Conservation (phyloP, 371 early-diverging fungal species). For the Mucor irregularis region DNA sequence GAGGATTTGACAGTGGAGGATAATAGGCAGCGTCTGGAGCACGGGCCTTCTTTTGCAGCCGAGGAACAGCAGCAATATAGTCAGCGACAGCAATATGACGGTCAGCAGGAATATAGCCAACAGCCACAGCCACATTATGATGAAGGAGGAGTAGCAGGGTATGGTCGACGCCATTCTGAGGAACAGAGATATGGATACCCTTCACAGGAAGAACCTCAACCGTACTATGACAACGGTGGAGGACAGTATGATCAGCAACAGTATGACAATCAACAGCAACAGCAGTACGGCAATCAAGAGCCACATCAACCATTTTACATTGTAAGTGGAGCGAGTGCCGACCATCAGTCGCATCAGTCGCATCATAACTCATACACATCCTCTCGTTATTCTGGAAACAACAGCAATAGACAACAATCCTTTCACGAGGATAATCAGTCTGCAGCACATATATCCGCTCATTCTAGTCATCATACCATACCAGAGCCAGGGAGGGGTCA, state of each 20-base stretch:
- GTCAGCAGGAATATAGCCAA: neutral
- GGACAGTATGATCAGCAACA: too few relatives aligned
- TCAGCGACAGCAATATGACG: neutral
- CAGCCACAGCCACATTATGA: neutral
- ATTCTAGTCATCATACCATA: constrained; percentile 1
- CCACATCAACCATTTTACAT: constrained; percentile 15
- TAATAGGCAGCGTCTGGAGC: neutral
- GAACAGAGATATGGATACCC: too few relatives aligned
- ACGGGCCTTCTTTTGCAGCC: too few relatives aligned
- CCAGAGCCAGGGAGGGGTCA: constrained; percentile 2
- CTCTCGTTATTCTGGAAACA: too few relatives aligned
- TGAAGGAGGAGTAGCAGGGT: too few relatives aligned
- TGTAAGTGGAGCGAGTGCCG: too few relatives aligned
- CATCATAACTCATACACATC: neutral
- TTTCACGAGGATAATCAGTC: constrained; percentile 6
- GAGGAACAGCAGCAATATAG: neutral
- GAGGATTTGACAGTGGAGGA: constrained; percentile 5
- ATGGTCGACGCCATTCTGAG: too few relatives aligned
- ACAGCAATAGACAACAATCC: too few relatives aligned
- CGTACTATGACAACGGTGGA: too few relatives aligned
- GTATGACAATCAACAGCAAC: neutral
- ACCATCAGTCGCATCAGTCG: neutral
- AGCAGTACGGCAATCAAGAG: too few relatives aligned
- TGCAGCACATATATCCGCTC: neutral
- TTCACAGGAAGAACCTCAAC: too few relatives aligned